Evolutionary conservation across 176 grass and related monocot genomes (phyloP).

Genomic region (Bothriochloa decipiens): DNA sequence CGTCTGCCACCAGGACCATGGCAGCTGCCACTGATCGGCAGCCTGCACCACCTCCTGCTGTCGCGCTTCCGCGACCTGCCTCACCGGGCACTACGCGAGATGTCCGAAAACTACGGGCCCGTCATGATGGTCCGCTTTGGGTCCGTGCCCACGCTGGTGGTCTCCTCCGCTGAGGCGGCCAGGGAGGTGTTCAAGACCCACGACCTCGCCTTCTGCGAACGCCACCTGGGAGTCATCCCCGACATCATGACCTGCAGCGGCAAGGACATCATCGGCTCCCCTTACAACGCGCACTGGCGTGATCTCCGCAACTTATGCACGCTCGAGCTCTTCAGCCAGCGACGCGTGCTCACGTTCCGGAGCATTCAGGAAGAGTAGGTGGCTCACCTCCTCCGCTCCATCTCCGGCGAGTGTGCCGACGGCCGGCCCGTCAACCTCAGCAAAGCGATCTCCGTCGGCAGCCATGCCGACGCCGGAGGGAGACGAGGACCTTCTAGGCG

Average conservation of each 20-base stretch:
- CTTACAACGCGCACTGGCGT: background rate
- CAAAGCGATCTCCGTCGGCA: constrained; percentile 1
- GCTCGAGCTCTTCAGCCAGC: background rate
- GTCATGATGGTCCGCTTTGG: no score
- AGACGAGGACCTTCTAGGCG: constrained; percentile 37
- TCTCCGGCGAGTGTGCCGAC: background rate
- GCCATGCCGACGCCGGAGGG: background rate
- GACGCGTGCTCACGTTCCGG: background rate
- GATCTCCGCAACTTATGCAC: background rate
- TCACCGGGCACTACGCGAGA: no score
- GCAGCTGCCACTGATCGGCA: no score
- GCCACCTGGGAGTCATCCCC: no score
- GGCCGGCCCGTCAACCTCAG: constrained; percentile 18
- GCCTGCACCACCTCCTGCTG: no score
- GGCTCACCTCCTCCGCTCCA: background rate
- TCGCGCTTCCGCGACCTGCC: no score
- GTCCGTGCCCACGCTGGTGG: no score
- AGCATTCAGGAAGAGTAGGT: constrained; percentile 6
- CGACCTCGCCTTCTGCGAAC: no score
- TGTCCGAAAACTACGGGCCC: no score
- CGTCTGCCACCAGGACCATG: no score
- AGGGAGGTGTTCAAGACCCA: no score
- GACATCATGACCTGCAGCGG: background rate
- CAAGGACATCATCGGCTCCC: background rate
- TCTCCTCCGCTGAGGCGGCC: no score